phyloP scores from a whole-genome alignment of 768 basidiomycete genomes.

The Suillus alpinus region DNA sequence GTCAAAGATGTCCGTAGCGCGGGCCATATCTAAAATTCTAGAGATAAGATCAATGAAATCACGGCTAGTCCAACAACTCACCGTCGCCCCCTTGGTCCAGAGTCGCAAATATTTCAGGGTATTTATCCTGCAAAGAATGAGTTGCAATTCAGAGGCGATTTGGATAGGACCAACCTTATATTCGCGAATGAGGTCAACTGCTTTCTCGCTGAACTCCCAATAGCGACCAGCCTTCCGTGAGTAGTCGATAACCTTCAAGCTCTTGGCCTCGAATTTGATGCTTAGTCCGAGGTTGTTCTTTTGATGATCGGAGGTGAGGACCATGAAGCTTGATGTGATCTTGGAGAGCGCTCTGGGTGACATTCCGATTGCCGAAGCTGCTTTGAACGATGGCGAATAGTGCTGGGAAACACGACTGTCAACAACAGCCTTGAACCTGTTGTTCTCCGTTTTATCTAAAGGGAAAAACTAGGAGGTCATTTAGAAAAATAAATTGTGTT shows the following conservation, averaged over 20 bases:
- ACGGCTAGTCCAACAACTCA: constrained; percentile 23
- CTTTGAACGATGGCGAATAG: constrained; percentile 80
- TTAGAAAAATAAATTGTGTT: neutral
- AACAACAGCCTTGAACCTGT: constrained; percentile 73
- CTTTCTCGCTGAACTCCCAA: constrained; percentile 94
- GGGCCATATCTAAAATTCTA: constrained; percentile 62
- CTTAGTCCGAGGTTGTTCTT: constrained; percentile 92
- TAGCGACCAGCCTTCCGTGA: constrained; percentile 76
- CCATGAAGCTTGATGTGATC: constrained; percentile 93
- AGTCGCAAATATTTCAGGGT: constrained; percentile 78
- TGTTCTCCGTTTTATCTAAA: constrained; percentile 75
- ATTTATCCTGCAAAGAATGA: constrained; percentile 49
- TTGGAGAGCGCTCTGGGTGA: constrained; percentile 80
- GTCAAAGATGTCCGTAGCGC: constrained; percentile 55
- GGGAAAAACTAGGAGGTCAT: constrained; percentile 70
- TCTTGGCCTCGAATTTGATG: constrained; percentile 94
- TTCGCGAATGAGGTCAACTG: constrained; percentile 73
- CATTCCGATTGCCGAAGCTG: constrained; percentile 70
- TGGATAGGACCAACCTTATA: constrained; percentile 59
- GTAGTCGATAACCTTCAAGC: constrained; percentile 90
- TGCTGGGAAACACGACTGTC: constrained; percentile 41
- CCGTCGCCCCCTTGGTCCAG: constrained; percentile 76
- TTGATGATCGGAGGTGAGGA: constrained; percentile 66
- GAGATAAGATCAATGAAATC: constrained; percentile 4
- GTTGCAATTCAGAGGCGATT: neutral